These are phyloP conservation scores for Thinopyrum elongatum DNA, from an alignment of 176 grass and related monocot species.

Conservation along the genomic window DNA sequence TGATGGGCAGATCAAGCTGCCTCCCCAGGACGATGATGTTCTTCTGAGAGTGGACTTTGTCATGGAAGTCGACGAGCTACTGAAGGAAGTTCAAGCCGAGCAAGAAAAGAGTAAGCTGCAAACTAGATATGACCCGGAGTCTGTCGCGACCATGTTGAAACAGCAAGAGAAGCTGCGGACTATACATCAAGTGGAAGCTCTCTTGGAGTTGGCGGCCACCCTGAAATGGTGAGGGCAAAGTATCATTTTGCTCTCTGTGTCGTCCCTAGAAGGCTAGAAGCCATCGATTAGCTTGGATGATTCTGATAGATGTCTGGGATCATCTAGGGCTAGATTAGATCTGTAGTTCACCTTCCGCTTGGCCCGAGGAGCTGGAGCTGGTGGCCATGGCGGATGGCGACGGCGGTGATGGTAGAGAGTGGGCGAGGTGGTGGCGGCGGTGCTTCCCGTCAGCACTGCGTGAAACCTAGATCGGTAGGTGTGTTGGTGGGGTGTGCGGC, in stretches of 20 bases:
- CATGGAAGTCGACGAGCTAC: constrained; percentile 65
- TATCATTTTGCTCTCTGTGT: not conserved
- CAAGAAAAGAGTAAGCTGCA: constrained; percentile 41
- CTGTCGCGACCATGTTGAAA: constrained; percentile 70
- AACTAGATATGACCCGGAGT: constrained; percentile 69
- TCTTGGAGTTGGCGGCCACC: constrained; percentile 65
- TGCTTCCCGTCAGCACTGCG: too few relatives aligned
- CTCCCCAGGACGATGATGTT: constrained; percentile 60
- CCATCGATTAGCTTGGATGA: not conserved
- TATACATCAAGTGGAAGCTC: constrained; percentile 63
- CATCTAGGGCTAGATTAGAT: too few relatives aligned
- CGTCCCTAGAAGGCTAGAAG: constrained; percentile 3
- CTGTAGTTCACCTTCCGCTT: too few relatives aligned
- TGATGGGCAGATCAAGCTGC: constrained; percentile 60
- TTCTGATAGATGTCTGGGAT: too few relatives aligned
- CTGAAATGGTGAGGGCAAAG: constrained; percentile 61
- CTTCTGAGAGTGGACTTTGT: constrained; percentile 88
- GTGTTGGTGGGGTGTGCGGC: too few relatives aligned
- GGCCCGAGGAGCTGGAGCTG: too few relatives aligned
- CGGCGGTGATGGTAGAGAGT: too few relatives aligned
- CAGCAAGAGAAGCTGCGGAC: constrained; percentile 75
- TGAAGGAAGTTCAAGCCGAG: constrained; percentile 70
- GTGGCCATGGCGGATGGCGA: too few relatives aligned
- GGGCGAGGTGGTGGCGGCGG: too few relatives aligned
- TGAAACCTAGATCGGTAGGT: too few relatives aligned